Conservation (phyloP, 495 filamentous ascomycete genomes). For the Sabuloglossum arenarium region DNA sequence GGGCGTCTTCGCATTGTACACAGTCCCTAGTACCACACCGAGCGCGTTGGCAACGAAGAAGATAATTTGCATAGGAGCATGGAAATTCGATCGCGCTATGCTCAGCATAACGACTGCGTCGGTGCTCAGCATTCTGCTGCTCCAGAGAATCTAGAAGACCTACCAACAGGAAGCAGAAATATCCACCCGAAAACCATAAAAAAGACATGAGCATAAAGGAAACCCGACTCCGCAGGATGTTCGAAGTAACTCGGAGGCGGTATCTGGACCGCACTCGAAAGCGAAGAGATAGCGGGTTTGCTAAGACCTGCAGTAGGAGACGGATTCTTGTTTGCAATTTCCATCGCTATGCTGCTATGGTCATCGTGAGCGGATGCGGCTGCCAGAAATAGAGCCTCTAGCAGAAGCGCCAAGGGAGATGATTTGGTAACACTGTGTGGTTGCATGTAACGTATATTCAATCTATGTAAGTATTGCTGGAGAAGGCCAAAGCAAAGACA, state of each 20-base stretch:
- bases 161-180: constrained; percentile 64
- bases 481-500: background rate
- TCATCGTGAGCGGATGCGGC: constrained; percentile 15
- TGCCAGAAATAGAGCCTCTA: constrained; percentile 15
- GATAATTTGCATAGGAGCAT: constrained; percentile 47
- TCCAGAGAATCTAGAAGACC: constrained; percentile 12
- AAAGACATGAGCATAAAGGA: constrained; percentile 58
- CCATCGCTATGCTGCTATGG: constrained; percentile 5
- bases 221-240: constrained; percentile 37
- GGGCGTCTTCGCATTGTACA: constrained; percentile 68
- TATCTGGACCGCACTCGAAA: constrained; percentile 1
- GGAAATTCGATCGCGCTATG: constrained; percentile 55
- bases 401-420: constrained; percentile 15
- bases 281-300: background rate
- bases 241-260: constrained; percentile 46
- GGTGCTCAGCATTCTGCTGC: background rate
- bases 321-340: constrained; percentile 1
- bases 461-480: too few relatives aligned
- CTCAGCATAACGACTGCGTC: constrained; percentile 69
- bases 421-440: background rate
- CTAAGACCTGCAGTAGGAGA: background rate
- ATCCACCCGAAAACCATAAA: constrained; percentile 71
- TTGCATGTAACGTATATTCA: background rate
- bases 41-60: constrained; percentile 56
- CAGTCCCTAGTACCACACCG: constrained; percentile 46